phyloP scores from a whole-genome alignment of 2,329 filamentous ascomycete genomes.

The Cucurbitaria berberidis region DNA sequence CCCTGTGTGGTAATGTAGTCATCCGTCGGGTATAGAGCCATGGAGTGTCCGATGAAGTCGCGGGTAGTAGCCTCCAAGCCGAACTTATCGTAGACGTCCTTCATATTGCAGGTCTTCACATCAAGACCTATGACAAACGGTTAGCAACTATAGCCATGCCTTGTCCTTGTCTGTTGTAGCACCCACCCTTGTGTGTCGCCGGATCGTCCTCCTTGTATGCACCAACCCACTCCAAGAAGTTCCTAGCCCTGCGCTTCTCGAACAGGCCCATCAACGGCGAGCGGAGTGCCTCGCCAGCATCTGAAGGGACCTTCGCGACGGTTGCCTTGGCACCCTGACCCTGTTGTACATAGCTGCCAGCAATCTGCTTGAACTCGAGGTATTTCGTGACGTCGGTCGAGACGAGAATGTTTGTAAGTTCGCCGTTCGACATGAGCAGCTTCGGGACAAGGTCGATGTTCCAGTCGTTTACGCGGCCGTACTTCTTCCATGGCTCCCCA shows the following conservation, averaged over 20 bases:
- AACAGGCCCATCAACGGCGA: constrained; percentile 97
- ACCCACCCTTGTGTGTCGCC: constrained; percentile 83
- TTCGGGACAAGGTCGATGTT: constrained; percentile 99
- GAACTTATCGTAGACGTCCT: constrained; percentile 99
- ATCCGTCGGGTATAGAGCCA: constrained; percentile 94
- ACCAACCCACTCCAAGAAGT: constrained; percentile 95
- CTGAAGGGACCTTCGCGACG: constrained; percentile 95
- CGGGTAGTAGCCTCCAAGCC: constrained; percentile 86
- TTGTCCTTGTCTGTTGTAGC: not conserved
- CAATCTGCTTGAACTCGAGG: constrained; percentile 69
- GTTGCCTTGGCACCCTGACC: constrained; percentile 81
- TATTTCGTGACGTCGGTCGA: constrained; percentile 76
- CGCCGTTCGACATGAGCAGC: constrained; percentile 97
- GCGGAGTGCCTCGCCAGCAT: constrained; percentile 82
- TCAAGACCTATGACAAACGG: constrained; percentile 66
- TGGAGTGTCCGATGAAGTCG: constrained; percentile 97
- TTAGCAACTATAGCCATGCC: constrained; percentile 2
- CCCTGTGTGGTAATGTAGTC: constrained; percentile 79
- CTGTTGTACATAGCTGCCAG: constrained; percentile 96
- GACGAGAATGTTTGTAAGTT: constrained; percentile 97
- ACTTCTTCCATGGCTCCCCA: constrained; percentile 97
- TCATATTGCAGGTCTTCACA: constrained; percentile 82
- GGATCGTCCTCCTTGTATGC: constrained; percentile 82
- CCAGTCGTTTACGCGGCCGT: constrained; percentile 96
- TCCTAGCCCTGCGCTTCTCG: constrained; percentile 96